phyloP scores from a whole-genome alignment of 179 eudicot genomes.

The Beta lomatogona region DNA sequence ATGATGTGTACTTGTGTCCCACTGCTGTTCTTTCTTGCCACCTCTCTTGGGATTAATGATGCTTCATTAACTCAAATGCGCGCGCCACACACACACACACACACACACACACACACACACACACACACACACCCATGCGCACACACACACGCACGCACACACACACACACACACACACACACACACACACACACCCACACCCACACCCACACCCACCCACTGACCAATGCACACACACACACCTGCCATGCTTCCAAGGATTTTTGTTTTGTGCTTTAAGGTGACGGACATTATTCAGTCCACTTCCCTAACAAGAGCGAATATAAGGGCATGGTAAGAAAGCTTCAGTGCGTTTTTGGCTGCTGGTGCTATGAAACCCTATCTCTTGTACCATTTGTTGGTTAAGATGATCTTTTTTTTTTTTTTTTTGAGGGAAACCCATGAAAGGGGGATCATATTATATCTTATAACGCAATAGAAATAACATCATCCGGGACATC shows the following conservation, averaged over 20 bases:
- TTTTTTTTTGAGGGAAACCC: too few relatives aligned
- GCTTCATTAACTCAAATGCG: not conserved
- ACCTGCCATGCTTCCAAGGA: too few relatives aligned
- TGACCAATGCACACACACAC: not conserved
- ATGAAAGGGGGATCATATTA: too few relatives aligned
- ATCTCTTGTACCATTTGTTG: not conserved
- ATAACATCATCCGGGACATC: too few relatives aligned
- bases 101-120: not conserved
- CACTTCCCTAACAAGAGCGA: not conserved
- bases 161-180: not conserved
- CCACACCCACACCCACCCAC: not conserved
- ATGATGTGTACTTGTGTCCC: conserved; percentile 1
- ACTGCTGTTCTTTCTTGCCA: too few relatives aligned
- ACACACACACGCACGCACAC: not conserved
- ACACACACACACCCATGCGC: not conserved
- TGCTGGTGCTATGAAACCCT: not conserved
- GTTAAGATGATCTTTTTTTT: too few relatives aligned
- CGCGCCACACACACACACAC: not conserved
- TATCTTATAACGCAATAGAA: too few relatives aligned
- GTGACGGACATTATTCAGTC: not conserved
- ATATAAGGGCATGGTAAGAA: not conserved
- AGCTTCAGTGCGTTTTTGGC: not conserved
- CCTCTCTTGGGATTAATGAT: not conserved
- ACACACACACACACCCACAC: not conserved
- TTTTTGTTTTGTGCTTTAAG: not conserved